Conservation (phyloP, 371 early-diverging fungal species). For the Hamiltosporidium tvaerminnensis region DNA sequence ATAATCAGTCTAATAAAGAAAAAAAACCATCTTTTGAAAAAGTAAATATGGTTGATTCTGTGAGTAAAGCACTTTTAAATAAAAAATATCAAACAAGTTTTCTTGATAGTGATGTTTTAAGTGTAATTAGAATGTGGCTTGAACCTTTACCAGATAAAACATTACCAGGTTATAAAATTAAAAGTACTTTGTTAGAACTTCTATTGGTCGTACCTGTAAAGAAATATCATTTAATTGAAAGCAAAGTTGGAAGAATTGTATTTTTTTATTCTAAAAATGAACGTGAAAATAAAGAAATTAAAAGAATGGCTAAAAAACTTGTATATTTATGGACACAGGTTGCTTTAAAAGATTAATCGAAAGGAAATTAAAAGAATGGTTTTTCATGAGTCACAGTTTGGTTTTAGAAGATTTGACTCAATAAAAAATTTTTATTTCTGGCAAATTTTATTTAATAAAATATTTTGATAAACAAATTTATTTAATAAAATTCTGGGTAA, state of each 20-base stretch:
- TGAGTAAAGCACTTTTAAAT: neutral
- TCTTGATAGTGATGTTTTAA: constrained; percentile 69
- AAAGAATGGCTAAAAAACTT: constrained; percentile 63
- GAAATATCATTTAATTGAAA: constrained; percentile 67
- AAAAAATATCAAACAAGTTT: constrained; percentile 40
- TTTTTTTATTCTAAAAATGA: constrained; percentile 76
- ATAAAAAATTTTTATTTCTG: no score
- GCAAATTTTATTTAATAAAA: no score
- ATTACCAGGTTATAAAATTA: constrained; percentile 75
- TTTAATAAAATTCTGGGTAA: no score
- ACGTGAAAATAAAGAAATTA: constrained; percentile 60
- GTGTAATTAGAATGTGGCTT: constrained; percentile 71
- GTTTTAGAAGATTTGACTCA: no score
- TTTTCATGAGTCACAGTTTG: no score
- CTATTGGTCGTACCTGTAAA: constrained; percentile 63
- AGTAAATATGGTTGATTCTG: neutral
- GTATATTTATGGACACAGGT: constrained; percentile 54
- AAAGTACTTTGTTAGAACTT: constrained; percentile 62
- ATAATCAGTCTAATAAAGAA: neutral
- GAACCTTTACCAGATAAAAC: constrained; percentile 82
- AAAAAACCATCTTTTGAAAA: neutral
- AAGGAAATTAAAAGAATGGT: no score
- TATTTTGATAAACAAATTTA: no score
- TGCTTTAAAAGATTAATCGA: neutral
- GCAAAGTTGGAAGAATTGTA: constrained; percentile 72